These are phyloP conservation scores for Globisporangium orthogonon DNA, from an alignment of 352 stramenopile species.

Conservation along the genomic window DNA sequence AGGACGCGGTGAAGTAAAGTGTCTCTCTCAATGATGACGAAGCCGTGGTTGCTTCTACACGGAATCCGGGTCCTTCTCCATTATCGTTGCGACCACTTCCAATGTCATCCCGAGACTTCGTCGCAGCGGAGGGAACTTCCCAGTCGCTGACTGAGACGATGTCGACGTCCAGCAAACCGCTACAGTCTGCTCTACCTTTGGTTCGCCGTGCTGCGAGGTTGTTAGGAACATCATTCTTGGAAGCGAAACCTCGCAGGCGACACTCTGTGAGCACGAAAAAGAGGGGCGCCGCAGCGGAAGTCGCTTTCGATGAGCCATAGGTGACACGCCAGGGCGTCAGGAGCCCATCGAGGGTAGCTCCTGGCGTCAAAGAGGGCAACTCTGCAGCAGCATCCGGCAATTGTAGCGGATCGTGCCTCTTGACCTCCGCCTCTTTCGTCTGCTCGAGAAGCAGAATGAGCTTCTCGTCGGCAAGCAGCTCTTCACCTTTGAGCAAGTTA, in stretches of 20 bases:
- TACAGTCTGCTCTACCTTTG: not conserved
- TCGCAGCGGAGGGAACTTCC: constrained; percentile 9
- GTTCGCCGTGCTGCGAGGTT: not conserved
- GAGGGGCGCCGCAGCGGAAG: constrained; percentile 2
- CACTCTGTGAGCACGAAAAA: constrained; percentile 37
- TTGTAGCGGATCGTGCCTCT: constrained; percentile 1
- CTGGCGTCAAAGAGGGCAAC: constrained; percentile 8
- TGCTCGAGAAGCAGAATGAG: constrained; percentile 37
- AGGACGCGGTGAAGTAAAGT: constrained; percentile 34
- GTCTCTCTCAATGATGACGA: constrained; percentile 7
- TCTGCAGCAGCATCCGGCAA: not conserved
- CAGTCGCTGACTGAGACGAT: constrained; percentile 39
- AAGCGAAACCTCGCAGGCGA: constrained; percentile 23
- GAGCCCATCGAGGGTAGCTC: constrained; percentile 44
- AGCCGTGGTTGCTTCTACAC: constrained; percentile 20
- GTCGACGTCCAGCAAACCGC: constrained; percentile 24
- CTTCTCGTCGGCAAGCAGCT: constrained; percentile 46
- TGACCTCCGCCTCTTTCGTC: constrained; percentile 10
- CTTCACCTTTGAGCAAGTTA: constrained; percentile 42
- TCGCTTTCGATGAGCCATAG: constrained; percentile 2
- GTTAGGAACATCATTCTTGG: constrained; percentile 6
- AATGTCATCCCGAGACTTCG: not conserved
- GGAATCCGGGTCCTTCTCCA: constrained; percentile 29
- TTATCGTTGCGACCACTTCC: constrained; percentile 5
- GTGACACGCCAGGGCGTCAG: constrained; percentile 32